Conservation (phyloP, 345 rosid species). For the Pistacia atlantica region DNA sequence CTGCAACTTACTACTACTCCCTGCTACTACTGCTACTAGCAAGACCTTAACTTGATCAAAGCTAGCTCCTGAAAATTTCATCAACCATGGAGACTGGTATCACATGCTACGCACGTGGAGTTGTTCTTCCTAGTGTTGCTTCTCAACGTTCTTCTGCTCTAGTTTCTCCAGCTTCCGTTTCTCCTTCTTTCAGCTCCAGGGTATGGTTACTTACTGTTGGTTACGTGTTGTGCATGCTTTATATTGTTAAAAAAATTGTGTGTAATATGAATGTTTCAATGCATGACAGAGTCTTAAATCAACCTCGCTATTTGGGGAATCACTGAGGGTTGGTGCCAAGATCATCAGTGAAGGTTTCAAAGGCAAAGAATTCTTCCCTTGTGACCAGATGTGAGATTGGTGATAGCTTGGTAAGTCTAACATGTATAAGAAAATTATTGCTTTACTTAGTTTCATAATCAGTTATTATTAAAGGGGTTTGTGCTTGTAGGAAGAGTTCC, state of each 20-base stretch:
- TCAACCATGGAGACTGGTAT: conserved; percentile 67
- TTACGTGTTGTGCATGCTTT: not conserved
- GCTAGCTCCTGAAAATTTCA: not conserved
- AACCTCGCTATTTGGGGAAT: conserved; percentile 73
- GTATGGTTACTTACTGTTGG: conserved; percentile 28
- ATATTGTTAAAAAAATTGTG: not conserved
- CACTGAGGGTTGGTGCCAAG: conserved; percentile 57
- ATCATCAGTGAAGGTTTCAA: conserved; percentile 51
- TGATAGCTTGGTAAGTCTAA: conserved; percentile 73
- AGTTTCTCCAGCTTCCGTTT: conserved; percentile 55
- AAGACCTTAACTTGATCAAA: conserved; percentile 4
- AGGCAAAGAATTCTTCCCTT: conserved; percentile 49
- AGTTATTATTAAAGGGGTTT: not conserved
- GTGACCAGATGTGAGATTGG: conserved; percentile 89
- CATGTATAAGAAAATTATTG: not conserved
- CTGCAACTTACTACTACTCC: not conserved
- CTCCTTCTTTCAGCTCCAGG: conserved; percentile 66
- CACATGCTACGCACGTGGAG: conserved; percentile 67
- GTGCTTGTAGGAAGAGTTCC: conserved; percentile 78
- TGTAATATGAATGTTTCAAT: not conserved
- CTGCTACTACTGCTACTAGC: not conserved
- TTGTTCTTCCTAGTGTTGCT: conserved; percentile 61
- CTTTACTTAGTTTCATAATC: not conserved
- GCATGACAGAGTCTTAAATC: conserved; percentile 42
- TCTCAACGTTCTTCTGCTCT: conserved; percentile 70